These are phyloP conservation scores for Chimonanthus salicifolius DNA, from an alignment of 164 flowering plant genomes.

Conservation along the genomic window DNA sequence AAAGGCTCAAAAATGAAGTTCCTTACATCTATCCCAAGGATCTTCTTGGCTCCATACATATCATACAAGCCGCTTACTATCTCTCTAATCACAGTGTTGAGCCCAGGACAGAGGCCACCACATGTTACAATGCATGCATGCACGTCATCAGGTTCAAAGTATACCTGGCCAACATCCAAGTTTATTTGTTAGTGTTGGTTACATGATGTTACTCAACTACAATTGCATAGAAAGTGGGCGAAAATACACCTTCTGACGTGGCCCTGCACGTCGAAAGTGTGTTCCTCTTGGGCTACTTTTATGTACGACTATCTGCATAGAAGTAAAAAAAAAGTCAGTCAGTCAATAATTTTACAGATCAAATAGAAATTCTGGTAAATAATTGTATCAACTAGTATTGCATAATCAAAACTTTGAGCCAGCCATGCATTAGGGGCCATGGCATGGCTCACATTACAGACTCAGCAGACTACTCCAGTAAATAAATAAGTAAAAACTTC, in stretches of 20 bases:
- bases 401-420: no score
- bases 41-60: constrained; percentile 79
- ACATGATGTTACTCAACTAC: constrained; percentile 2
- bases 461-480: no score
- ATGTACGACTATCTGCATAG: constrained; percentile 59
- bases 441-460: no score
- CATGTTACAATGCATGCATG: constrained; percentile 95
- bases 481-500: no score
- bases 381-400: background rate
- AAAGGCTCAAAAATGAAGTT: background rate
- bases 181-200: background rate
- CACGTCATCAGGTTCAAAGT: constrained; percentile 84
- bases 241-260: constrained; percentile 57
- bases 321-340: background rate
- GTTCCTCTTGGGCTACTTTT: constrained; percentile 60
- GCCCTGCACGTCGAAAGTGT: constrained; percentile 87
- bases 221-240: background rate
- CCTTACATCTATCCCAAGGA: constrained; percentile 80
- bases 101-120: constrained; percentile 97
- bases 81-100: constrained; percentile 93
- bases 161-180: constrained; percentile 45
- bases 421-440: no score
- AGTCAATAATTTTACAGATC: background rate
- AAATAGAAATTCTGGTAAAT: background rate
- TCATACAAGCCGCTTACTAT: constrained; percentile 72